These are phyloP conservation scores for Agastache rugosa DNA, from an alignment of 257 asterid genomes.

Conservation along the genomic window DNA sequence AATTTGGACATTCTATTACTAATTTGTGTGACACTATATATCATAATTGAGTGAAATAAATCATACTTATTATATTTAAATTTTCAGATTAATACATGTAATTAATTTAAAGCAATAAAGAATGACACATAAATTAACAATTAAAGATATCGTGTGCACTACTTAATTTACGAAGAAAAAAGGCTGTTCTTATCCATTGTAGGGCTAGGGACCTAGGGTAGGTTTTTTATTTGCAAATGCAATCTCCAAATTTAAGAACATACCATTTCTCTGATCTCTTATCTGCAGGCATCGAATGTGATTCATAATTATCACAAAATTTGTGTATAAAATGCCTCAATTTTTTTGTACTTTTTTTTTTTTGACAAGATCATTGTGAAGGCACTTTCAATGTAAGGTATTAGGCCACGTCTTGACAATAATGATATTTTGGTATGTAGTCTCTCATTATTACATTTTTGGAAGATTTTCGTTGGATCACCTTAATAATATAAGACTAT, in stretches of 20 bases:
- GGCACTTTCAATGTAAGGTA: constrained; percentile 28
- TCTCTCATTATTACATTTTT: background rate
- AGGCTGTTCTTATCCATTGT: background rate
- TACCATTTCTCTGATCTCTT: background rate
- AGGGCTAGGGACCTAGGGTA: constrained; percentile 31
- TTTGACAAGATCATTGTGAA: background rate
- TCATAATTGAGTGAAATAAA: no score
- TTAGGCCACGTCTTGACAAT: constrained; percentile 22
- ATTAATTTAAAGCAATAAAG: no score
- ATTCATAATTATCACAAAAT: constrained; percentile 21
- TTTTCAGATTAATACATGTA: no score
- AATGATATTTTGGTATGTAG: background rate
- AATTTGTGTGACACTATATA: no score
- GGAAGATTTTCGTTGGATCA: background rate
- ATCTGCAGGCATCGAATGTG: constrained; percentile 1
- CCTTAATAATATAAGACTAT: background rate
- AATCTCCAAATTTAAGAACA: background rate
- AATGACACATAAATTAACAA: no score
- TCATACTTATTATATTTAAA: no score
- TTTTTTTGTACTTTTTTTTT: background rate
- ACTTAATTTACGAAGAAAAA: no score
- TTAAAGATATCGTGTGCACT: no score
- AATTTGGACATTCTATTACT: no score
- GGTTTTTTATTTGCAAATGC: constrained; percentile 1
- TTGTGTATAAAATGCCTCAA: background rate